Evolutionary conservation across 2,329 filamentous ascomycete genomes (phyloP), one percentile per base, ranked within the genome.

Genomic region (Exophiala sp.): DNA sequence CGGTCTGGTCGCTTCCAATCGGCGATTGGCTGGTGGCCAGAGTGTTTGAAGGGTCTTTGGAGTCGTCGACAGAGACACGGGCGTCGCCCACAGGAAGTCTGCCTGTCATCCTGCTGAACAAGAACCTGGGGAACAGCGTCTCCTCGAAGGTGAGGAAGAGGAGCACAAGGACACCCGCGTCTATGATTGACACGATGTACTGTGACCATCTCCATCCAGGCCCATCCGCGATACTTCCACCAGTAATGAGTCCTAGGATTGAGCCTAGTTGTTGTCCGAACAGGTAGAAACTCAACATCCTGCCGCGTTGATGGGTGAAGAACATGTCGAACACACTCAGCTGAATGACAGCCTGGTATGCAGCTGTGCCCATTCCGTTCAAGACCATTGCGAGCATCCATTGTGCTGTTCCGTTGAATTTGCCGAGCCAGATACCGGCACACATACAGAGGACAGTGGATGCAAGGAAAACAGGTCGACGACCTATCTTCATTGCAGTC

Each of bases 391-490:
- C 72, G 82, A 48, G 78, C 82, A 8, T 81, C 83, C 80, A 86
- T 83, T 64, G 86, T 85, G 48, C 78, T 80, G 49, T 72, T 69
- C 63, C 86, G 85, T 1, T 77, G 7, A 83, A 81, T 46, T 71
- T 71, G 0, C 82, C 83, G 56, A 81, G 75, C 81, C 79, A 83
- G 54, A 83, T 78, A 24, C 73, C 76, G 11, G 76, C 76, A 2
- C 69, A 74, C 36, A 82, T 69, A 60, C 77, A 80, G 55, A 83
- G 71, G 40, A 80, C 61, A 11, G 76, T 76, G 2, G 78, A 80
- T 40, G 74, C 62, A 33, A 83, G 75, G 48, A 75, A 72, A 1
- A 81, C 79, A 0, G 78, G 78, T 33, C 80, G 72, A 49, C 80
- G 71, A 14, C 80, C 80, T 54, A 78, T 73, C 42, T 73, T 74